phyloP scores from a whole-genome alignment of 768 basidiomycete genomes.

The Leucocoprinus birnbaumii region DNA sequence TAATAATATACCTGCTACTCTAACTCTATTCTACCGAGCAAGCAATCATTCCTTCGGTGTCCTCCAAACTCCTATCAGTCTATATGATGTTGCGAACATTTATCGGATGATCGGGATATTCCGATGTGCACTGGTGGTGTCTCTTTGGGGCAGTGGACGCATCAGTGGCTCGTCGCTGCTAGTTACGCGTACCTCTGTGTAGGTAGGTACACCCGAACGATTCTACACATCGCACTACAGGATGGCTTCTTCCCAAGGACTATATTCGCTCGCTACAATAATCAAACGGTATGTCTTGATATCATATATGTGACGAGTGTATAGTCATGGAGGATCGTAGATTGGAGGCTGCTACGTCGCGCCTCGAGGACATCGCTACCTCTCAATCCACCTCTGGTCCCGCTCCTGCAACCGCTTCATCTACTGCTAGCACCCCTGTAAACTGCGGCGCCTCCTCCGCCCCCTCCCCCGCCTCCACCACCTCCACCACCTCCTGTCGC shows the following conservation, averaged over 20 bases:
- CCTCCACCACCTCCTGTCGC: slow-evolving; percentile 35
- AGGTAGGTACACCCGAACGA: not conserved
- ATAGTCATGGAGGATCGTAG: slow-evolving; percentile 40
- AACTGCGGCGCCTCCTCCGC: slow-evolving; percentile 6
- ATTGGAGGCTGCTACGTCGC: slow-evolving; percentile 89
- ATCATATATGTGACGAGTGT: slow-evolving; percentile 9
- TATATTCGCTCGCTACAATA: slow-evolving; percentile 77
- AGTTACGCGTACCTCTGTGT: slow-evolving; percentile 2
- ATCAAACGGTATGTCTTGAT: slow-evolving; percentile 66
- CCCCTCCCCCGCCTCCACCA: slow-evolving; percentile 23
- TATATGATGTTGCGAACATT: not conserved
- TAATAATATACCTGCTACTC: too few relatives aligned
- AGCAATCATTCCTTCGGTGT: too few relatives aligned
- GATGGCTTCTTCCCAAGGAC: slow-evolving; percentile 39
- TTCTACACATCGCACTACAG: slow-evolving; percentile 8
- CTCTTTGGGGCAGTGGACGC: not conserved
- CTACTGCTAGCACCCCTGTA: slow-evolving; percentile 4
- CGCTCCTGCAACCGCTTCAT: slow-evolving; percentile 12
- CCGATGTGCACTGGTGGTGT: slow-evolving; percentile 7
- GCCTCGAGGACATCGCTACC: slow-evolving; percentile 86
- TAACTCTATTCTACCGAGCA: too few relatives aligned
- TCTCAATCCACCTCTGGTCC: slow-evolving; percentile 26
- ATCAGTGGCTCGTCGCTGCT: not conserved
- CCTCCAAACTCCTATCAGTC: too few relatives aligned
- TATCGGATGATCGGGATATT: slow-evolving; percentile 10